A percentile compares a stretch with the other conserved stretches of the same genome.
These are phyloP conservation scores for Alternaria dauci DNA, from an alignment of 2,329 filamentous ascomycete species.

Conservation along the genomic window DNA sequence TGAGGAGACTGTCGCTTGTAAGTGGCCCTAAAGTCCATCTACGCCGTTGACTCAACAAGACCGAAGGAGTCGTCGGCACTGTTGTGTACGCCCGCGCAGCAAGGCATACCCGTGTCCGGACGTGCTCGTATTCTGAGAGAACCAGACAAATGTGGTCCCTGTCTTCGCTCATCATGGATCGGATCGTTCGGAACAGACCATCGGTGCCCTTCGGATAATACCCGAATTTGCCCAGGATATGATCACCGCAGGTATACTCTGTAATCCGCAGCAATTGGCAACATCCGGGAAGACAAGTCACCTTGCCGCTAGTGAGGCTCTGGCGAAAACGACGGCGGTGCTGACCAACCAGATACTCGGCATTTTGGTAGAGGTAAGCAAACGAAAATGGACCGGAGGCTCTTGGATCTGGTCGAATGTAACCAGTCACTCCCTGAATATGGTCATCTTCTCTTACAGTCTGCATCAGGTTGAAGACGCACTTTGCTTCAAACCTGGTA, in stretches of 20 bases:
- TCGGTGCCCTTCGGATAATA: conserved; percentile 9
- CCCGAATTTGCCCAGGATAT: conserved; percentile 6
- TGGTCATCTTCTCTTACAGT: conserved; percentile 11
- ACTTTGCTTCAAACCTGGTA: conserved; percentile 10
- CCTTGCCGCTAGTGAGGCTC: conserved; percentile 10
- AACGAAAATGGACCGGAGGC: not conserved
- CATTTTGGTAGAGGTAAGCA: conserved; percentile 12
- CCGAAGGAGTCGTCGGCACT: not conserved
- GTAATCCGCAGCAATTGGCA: conserved; percentile 6
- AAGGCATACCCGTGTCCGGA: conserved; percentile 8
- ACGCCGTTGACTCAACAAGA: conserved; percentile 13
- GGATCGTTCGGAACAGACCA: conserved; percentile 11
- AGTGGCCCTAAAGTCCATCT: conserved; percentile 15
- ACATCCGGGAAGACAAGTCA: conserved; percentile 14
- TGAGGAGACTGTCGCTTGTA: conserved; percentile 8
- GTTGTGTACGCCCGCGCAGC: conserved; percentile 11
- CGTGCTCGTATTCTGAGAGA: conserved; percentile 4
- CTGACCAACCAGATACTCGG: conserved; percentile 13
- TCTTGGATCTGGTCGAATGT: conserved; percentile 6
- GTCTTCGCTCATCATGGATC: conserved; percentile 15
- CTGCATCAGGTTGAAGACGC: conserved; percentile 4
- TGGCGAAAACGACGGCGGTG: conserved; percentile 11
- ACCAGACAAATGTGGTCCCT: conserved; percentile 15
- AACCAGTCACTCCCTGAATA: conserved; percentile 7
- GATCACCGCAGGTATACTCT: conserved; percentile 8